Evolutionary conservation across 805 yeast genomes (phyloP).

Genomic region (Cyberlindnera amylophila): DNA sequence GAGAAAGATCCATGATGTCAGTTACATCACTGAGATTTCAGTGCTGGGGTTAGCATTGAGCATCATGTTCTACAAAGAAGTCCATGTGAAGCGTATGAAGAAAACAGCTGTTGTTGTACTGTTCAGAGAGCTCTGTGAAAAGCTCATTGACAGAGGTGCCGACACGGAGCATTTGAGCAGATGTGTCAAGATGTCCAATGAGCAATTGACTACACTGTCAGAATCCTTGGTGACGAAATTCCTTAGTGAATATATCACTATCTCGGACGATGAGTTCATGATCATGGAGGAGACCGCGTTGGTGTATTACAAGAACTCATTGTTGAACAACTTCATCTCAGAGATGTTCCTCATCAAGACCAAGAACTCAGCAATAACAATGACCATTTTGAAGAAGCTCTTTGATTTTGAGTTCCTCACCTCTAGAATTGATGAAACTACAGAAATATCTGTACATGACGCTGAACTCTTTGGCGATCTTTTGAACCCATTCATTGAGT

Average conservation of each 20-base stretch:
- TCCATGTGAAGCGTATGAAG: slow-evolving; percentile 10
- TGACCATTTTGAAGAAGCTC: slow-evolving; percentile 11
- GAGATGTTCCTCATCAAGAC: slow-evolving; percentile 18
- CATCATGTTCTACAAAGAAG: slow-evolving; percentile 15
- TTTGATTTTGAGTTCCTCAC: slow-evolving; percentile 23
- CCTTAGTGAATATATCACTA: slow-evolving; percentile 9
- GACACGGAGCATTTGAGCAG: slow-evolving; percentile 13
- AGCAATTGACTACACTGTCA: neutral
- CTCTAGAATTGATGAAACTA: slow-evolving; percentile 10
- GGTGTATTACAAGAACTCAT: slow-evolving; percentile 23
- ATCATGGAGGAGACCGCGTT: slow-evolving; percentile 19
- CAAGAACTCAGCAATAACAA: slow-evolving; percentile 1
- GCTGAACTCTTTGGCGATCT: slow-evolving; percentile 13
- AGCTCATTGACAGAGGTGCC: slow-evolving; percentile 4
- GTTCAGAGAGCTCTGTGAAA: slow-evolving; percentile 8
- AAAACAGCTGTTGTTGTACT: slow-evolving; percentile 5
- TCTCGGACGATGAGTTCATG: slow-evolving; percentile 4
- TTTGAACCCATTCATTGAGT: slow-evolving; percentile 23
- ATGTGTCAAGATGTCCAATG: slow-evolving; percentile 3
- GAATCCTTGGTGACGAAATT: slow-evolving; percentile 13
- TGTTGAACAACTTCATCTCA: slow-evolving; percentile 20
- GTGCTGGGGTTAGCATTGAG: slow-evolving; percentile 16
- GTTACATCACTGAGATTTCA: slow-evolving; percentile 20
- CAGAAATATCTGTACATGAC: slow-evolving; percentile 1
- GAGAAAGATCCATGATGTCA: slow-evolving; percentile 15